Percentiles rank a stretch among this genome's conserved stretches.
phyloP scores from a whole-genome alignment of 2,329 filamentous ascomycete genomes.

The Ophiostoma sp. region DNA sequence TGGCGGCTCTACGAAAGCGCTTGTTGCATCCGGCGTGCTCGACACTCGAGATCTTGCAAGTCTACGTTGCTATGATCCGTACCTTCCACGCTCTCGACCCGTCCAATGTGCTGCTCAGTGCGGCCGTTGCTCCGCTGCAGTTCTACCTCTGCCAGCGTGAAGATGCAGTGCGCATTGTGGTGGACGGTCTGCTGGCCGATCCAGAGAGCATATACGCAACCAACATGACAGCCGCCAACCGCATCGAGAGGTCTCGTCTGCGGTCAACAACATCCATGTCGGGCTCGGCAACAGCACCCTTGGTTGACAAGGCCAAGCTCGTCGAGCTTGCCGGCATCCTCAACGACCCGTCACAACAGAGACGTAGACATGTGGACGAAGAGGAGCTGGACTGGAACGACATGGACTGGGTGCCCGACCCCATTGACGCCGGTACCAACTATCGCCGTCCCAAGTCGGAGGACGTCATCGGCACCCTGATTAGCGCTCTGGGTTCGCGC shows the following conservation, averaged over 20 bases:
- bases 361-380: conserved; percentile 55
- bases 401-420: conserved; percentile 90
- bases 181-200: conserved; percentile 69
- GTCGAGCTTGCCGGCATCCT: conserved; percentile 68
- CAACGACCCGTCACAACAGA: conserved; percentile 58
- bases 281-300: neutral
- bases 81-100: conserved; percentile 74
- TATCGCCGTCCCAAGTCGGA: conserved; percentile 86
- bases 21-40: conserved; percentile 75
- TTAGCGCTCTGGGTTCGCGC: conserved; percentile 83
- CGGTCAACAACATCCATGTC: neutral
- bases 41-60: conserved; percentile 72
- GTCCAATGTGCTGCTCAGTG: conserved; percentile 73
- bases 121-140: conserved; percentile 71
- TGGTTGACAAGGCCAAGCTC: conserved; percentile 47
- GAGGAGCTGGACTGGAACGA: conserved; percentile 86
- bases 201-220: conserved; percentile 44
- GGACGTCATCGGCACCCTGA: conserved; percentile 86
- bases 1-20: conserved; percentile 62
- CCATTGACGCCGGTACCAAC: conserved; percentile 87
- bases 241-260: conserved; percentile 14
- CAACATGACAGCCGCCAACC: conserved; percentile 14
- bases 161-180: conserved; percentile 76
- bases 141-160: conserved; percentile 73
- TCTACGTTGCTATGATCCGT: conserved; percentile 77